A percentile compares a stretch with the other conserved stretches of the same genome.
These are phyloP conservation scores for Nitzschia inconspicua DNA, from an alignment of 108 stramenopile species.

Conservation along the genomic window DNA sequence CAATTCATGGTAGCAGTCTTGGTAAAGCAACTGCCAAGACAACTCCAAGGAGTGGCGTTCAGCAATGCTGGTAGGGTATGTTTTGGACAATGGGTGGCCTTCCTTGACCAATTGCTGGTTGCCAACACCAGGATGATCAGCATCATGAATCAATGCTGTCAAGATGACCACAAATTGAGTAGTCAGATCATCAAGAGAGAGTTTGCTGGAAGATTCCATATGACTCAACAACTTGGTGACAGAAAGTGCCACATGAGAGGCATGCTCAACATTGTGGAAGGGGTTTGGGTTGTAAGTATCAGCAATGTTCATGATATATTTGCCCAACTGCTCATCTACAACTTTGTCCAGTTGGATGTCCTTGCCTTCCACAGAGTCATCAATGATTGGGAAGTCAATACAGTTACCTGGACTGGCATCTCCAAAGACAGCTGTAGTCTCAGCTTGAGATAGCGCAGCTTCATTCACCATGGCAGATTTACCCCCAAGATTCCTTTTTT, in stretches of 20 bases:
- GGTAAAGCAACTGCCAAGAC: conserved; percentile 3
- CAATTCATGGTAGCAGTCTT: conserved; percentile 1
- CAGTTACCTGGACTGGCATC: too few species aligned
- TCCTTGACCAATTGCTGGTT: neutral
- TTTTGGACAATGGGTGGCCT: neutral
- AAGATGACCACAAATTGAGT: too few species aligned
- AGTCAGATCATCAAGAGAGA: neutral
- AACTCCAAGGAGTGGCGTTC: conserved; percentile 13
- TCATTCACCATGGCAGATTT: too few species aligned
- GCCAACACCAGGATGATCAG: conserved; percentile 3
- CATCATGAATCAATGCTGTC: too few species aligned
- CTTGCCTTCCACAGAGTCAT: too few species aligned
- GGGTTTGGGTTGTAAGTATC: neutral
- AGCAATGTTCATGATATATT: neutral
- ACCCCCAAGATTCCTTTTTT: too few species aligned
- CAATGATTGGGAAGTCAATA: too few species aligned
- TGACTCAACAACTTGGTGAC: conserved; percentile 3
- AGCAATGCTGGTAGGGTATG: neutral
- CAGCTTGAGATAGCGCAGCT: too few species aligned
- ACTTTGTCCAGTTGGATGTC: neutral
- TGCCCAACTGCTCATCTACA: neutral
- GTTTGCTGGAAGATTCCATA: neutral
- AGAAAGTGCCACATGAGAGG: conserved; percentile 36
- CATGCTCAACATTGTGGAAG: conserved; percentile 43
- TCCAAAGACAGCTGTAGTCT: too few species aligned